A percentile compares a stretch with the other conserved stretches of the same genome.
Evolutionary conservation across 805 yeast species (phyloP).

Genomic region (Lipomyces sp.): DNA sequence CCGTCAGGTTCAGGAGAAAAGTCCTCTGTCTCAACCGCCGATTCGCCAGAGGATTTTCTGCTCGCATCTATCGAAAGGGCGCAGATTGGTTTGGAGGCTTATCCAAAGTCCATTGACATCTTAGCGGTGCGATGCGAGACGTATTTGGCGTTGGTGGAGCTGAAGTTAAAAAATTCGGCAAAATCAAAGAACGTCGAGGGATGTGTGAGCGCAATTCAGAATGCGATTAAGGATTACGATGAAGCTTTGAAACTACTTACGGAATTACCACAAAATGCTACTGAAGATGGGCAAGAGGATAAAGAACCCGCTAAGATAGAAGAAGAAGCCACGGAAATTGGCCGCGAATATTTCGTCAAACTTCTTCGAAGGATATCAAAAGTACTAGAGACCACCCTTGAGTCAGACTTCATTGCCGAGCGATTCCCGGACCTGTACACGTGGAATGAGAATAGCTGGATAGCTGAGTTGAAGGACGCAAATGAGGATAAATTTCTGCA

Average conservation of each 20-base stretch:
- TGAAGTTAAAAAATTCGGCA: slow-evolving; percentile 25
- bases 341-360: not conserved
- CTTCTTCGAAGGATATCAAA: slow-evolving; percentile 21
- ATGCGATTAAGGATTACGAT: slow-evolving; percentile 34
- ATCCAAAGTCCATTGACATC: slow-evolving; percentile 54
- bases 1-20: slow-evolving; percentile 31
- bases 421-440: slow-evolving; percentile 29
- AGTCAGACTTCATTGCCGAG: slow-evolving; percentile 26
- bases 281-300: not conserved
- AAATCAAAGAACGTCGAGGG: slow-evolving; percentile 48
- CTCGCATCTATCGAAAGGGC: slow-evolving; percentile 75
- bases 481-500: slow-evolving; percentile 5
- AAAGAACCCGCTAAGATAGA: not conserved
- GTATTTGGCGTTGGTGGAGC: slow-evolving; percentile 53
- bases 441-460: slow-evolving; percentile 23
- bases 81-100: slow-evolving; percentile 59
- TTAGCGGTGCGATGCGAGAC: slow-evolving; percentile 59
- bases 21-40: slow-evolving; percentile 34
- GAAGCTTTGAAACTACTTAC: slow-evolving; percentile 4
- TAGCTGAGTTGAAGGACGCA: not conserved
- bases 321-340: not conserved
- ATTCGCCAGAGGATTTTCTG: slow-evolving; percentile 60
- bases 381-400: slow-evolving; percentile 30
- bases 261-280: not conserved
- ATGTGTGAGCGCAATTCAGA: slow-evolving; percentile 44